A percentile compares a stretch with the other conserved stretches of the same genome.
These are phyloP conservation scores for Pestalotiopsis sp. DNA, from an alignment of 2,329 filamentous ascomycete genomes.

Conservation along the genomic window DNA sequence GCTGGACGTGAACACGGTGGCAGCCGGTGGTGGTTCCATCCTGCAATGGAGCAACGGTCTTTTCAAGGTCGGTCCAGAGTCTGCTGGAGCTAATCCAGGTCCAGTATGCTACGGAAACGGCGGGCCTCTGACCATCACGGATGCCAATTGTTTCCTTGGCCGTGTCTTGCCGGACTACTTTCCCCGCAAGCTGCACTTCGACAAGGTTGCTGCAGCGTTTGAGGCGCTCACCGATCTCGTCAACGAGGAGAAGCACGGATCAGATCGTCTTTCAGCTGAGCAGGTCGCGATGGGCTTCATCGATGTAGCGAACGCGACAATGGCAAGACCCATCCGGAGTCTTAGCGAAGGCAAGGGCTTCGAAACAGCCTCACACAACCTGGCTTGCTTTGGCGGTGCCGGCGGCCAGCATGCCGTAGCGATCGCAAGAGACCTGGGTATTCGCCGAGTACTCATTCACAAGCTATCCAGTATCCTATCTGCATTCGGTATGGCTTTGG, in stretches of 20 bases:
- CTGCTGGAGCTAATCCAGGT: constrained; percentile 67
- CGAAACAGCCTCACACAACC: constrained; percentile 31
- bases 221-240: constrained; percentile 42
- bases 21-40: constrained; percentile 51
- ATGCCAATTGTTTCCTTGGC: constrained; percentile 71
- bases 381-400: constrained; percentile 64
- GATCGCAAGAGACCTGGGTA: constrained; percentile 42
- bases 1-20: constrained; percentile 73
- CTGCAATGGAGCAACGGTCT: constrained; percentile 72
- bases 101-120: constrained; percentile 77
- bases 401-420: constrained; percentile 63
- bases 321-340: constrained; percentile 73
- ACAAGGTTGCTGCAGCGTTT: constrained; percentile 41
- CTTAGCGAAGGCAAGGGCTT: constrained; percentile 52
- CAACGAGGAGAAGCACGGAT: constrained; percentile 30
- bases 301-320: constrained; percentile 75
- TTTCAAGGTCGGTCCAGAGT: constrained; percentile 61
- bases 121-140: constrained; percentile 71
- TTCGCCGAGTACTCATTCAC: constrained; percentile 42
- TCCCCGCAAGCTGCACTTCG: constrained; percentile 52
- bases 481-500: constrained; percentile 30
- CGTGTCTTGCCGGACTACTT: constrained; percentile 65
- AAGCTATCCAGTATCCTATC: constrained; percentile 36
- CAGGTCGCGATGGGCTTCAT: constrained; percentile 69
- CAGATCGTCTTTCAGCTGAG: constrained; percentile 30